These are phyloP conservation scores for Kazachstania sp. DNA, from an alignment of 1,139 yeast genomes.

Conservation along the genomic window DNA sequence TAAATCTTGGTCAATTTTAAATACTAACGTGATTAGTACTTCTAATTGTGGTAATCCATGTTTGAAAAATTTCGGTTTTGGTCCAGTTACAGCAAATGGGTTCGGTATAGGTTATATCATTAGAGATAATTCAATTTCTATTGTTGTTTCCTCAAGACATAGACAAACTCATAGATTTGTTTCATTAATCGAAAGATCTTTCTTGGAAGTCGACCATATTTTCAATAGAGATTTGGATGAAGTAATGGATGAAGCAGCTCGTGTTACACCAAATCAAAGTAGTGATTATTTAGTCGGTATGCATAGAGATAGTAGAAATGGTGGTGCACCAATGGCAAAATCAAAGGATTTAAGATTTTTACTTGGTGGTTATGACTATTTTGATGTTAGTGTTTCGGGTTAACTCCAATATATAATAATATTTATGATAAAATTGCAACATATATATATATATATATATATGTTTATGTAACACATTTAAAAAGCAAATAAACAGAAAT, in stretches of 20 bases:
- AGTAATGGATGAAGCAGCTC: not conserved
- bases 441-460: not conserved
- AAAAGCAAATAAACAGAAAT: no score
- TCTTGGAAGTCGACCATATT: conserved; percentile 25
- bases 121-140: conserved; percentile 73
- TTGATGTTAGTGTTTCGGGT: conserved; percentile 29
- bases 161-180: conserved; percentile 80
- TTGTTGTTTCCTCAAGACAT: conserved; percentile 85
- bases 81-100: conserved; percentile 85
- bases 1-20: conserved; percentile 63
- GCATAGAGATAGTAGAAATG: not conserved
- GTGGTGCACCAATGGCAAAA: conserved; percentile 4
- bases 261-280: conserved; percentile 1
- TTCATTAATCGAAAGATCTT: conserved; percentile 26
- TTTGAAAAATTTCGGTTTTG: conserved; percentile 79
- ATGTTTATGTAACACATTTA: not conserved
- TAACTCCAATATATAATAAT: conserved; percentile 1
- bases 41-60: conserved; percentile 82
- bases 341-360: conserved; percentile 24
- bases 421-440: not conserved
- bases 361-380: conserved; percentile 28
- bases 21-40: conserved; percentile 56
- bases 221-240: conserved; percentile 13
- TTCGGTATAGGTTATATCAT: conserved; percentile 89
- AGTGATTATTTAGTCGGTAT: conserved; percentile 9